Percentiles rank a stretch among this genome's conserved stretches.
These are phyloP conservation scores for Silene uniflora DNA, from an alignment of 148 eudicot species.

Conservation along the genomic window DNA sequence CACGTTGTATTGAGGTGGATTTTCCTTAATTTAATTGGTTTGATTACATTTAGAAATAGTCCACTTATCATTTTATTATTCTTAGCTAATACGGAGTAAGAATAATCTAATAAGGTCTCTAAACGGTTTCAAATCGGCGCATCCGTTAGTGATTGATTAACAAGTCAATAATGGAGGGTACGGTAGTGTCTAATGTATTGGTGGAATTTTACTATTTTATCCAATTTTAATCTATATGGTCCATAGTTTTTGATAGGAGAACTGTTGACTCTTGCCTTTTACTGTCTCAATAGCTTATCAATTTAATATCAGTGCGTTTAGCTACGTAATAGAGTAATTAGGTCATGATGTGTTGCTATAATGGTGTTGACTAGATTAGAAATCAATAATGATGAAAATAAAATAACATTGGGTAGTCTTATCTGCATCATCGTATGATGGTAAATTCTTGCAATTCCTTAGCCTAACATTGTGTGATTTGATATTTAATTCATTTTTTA, in stretches of 20 bases:
- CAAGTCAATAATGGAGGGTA: conserved; percentile 12
- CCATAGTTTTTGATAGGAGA: conserved; percentile 9
- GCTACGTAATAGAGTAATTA: background rate
- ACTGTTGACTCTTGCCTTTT: background rate
- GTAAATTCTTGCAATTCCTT: background rate
- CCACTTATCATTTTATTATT: background rate
- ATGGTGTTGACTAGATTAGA: background rate
- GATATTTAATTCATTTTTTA: too few relatives aligned
- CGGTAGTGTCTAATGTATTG: background rate
- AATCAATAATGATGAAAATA: background rate
- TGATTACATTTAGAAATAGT: background rate
- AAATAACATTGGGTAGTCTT: background rate
- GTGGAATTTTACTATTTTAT: background rate
- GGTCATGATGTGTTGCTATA: background rate
- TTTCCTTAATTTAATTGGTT: background rate
- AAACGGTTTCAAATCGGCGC: conserved; percentile 15
- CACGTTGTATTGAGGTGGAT: conserved; percentile 33
- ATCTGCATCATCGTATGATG: background rate
- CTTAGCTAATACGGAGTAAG: too few relatives aligned
- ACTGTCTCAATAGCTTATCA: conserved; percentile 6
- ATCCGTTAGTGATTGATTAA: background rate
- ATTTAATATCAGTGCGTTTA: background rate
- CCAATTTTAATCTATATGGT: background rate
- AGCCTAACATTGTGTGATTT: background rate
- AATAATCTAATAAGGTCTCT: conserved; percentile 1